Conservation (phyloP, 768 basidiomycete species). For the Mycena filopes region DNA sequence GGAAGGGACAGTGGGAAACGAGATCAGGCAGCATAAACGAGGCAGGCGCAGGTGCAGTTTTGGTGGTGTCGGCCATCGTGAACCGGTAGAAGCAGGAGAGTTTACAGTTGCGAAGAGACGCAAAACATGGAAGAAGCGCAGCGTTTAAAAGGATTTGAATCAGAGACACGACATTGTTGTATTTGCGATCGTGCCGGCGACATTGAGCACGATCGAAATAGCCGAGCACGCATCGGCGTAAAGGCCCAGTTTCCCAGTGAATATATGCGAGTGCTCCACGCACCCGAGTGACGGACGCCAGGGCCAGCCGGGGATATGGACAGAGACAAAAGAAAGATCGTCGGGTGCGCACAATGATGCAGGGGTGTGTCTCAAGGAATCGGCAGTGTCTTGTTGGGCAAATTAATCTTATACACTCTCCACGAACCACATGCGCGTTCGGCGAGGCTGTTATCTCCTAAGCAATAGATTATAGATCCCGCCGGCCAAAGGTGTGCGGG, state of each 20-base stretch:
- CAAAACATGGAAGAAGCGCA: background rate
- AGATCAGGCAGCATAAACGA: slow-evolving; percentile 67
- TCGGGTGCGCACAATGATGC: slow-evolving; percentile 9
- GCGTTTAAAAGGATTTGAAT: slow-evolving; percentile 23
- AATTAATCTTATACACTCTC: slow-evolving; percentile 26
- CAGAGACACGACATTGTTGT: slow-evolving; percentile 22
- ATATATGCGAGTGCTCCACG: background rate
- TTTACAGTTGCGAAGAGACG: background rate
- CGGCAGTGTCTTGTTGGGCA: background rate
- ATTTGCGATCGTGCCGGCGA: slow-evolving; percentile 12
- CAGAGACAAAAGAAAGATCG: slow-evolving; percentile 25
- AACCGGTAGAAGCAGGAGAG: slow-evolving; percentile 1
- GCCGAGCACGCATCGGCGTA: background rate
- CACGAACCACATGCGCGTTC: slow-evolving; percentile 18
- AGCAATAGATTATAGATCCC: background rate
- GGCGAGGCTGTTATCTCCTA: slow-evolving; percentile 21
- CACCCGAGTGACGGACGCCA: background rate
- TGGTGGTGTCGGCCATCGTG: background rate
- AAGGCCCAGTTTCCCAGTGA: background rate
- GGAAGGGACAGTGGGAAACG: slow-evolving; percentile 61
- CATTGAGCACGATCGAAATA: slow-evolving; percentile 13
- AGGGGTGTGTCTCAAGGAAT: background rate
- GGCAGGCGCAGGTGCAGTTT: slow-evolving; percentile 16
- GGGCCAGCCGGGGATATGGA: slow-evolving; percentile 24
- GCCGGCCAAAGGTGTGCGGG: background rate